Conservation (phyloP, 495 filamentous ascomycete genomes). For the Penicillium subrubescens region DNA sequence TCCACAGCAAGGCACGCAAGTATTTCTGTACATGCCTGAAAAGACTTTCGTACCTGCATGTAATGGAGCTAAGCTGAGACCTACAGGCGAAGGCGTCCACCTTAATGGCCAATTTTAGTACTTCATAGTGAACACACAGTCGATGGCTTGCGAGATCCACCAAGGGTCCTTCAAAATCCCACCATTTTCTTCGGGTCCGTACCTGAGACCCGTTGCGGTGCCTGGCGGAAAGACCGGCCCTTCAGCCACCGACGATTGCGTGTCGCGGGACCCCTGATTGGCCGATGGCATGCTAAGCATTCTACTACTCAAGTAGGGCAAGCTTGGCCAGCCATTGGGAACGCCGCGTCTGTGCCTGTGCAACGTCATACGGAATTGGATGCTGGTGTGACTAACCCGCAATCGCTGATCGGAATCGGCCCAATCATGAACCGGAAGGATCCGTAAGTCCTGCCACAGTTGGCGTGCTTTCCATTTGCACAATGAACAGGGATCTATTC, state of each 20-base stretch:
- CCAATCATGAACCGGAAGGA: slow-evolving; percentile 17
- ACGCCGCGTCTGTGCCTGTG: background rate
- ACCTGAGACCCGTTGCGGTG: slow-evolving; percentile 4
- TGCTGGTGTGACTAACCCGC: slow-evolving; percentile 4
- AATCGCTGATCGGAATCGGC: slow-evolving; percentile 19
- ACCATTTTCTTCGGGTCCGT: slow-evolving; percentile 3
- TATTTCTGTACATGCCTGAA: slow-evolving; percentile 3
- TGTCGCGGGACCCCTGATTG: slow-evolving; percentile 23
- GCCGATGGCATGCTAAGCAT: slow-evolving; percentile 29
- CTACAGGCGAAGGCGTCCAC: background rate
- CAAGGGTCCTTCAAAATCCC: background rate
- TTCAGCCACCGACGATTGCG: slow-evolving; percentile 33
- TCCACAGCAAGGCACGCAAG: slow-evolving; percentile 8
- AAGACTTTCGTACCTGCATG: slow-evolving; percentile 16
- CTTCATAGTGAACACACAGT: background rate
- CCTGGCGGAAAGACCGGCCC: slow-evolving; percentile 1
- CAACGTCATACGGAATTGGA: slow-evolving; percentile 30
- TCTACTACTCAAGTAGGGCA: slow-evolving; percentile 15
- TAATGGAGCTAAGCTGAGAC: background rate
- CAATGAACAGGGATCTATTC: slow-evolving; percentile 23
- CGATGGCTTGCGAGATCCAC: background rate
- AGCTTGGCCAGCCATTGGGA: slow-evolving; percentile 20
- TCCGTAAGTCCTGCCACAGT: slow-evolving; percentile 22
- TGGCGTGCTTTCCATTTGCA: slow-evolving; percentile 25
- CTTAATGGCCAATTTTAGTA: background rate